Percentiles rank a stretch among this genome's conserved stretches.
Evolutionary conservation across 345 rosid species (phyloP).

Genomic region (Noccaea bulbosa): DNA sequence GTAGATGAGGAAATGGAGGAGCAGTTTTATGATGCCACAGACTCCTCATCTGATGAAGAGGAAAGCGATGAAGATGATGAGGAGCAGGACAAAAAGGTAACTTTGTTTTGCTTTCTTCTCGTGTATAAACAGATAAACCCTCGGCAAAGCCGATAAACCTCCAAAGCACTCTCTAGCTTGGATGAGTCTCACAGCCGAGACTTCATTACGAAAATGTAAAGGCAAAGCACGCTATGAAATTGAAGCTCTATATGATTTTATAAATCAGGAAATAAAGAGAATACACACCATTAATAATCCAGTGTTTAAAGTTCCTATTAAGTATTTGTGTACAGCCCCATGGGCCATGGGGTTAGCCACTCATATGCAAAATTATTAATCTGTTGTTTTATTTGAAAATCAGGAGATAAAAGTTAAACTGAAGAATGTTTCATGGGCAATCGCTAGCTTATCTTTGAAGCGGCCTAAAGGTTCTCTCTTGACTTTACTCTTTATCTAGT

Average conservation of each 20-base stretch:
- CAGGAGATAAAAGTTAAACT: constrained; percentile 73
- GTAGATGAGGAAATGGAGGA: constrained; percentile 70
- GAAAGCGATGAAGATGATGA: constrained; percentile 61
- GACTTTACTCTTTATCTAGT: constrained; percentile 6
- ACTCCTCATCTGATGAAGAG: constrained; percentile 80
- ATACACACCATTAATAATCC: background rate
- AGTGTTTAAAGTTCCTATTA: constrained; percentile 10
- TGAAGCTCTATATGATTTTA: background rate
- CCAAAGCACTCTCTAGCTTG: constrained; percentile 22
- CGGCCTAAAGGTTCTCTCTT: constrained; percentile 64
- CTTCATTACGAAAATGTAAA: constrained; percentile 18
- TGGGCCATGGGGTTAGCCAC: constrained; percentile 25
- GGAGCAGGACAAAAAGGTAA: constrained; percentile 54
- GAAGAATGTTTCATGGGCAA: constrained; percentile 93
- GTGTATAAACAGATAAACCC: background rate
- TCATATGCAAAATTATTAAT: constrained; percentile 20
- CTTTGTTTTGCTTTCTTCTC: constrained; percentile 32
- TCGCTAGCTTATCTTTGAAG: constrained; percentile 71
- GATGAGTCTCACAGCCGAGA: constrained; percentile 21
- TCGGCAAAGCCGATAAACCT: background rate
- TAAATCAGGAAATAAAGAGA: constrained; percentile 6
- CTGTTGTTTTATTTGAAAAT: constrained; percentile 38
- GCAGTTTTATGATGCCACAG: constrained; percentile 92
- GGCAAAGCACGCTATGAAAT: constrained; percentile 20
- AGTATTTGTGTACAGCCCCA: constrained; percentile 15